Conservation (phyloP, 345 rosid genomes). For the Corchorus olitorius region DNA sequence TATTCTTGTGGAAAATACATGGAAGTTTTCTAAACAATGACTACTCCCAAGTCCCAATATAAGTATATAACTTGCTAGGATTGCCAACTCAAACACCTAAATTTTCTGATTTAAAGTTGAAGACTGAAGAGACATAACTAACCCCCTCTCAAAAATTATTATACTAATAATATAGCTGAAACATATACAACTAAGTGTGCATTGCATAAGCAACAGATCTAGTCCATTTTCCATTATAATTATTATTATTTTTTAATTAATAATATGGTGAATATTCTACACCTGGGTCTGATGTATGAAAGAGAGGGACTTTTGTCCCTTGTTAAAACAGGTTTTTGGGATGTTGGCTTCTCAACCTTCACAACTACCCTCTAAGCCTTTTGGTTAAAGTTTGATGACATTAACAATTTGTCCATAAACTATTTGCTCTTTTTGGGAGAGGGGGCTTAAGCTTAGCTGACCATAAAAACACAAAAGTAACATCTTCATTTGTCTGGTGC, state of each 20-base stretch:
- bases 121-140: background rate
- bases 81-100: constrained; percentile 25
- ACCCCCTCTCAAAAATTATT: background rate
- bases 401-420: background rate
- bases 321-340: constrained; percentile 8
- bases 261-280: constrained; percentile 34
- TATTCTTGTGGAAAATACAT: background rate
- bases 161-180: background rate
- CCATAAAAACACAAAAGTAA: constrained; percentile 10
- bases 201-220: constrained; percentile 36
- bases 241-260: background rate
- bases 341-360: constrained; percentile 18
- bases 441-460: background rate
- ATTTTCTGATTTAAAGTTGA: background rate
- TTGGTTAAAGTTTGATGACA: constrained; percentile 15
- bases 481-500: constrained; percentile 28
- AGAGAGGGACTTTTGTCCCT: constrained; percentile 12
- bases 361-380: constrained; percentile 25
- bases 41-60: background rate
- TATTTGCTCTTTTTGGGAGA: constrained; percentile 5
- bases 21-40: background rate
- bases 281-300: constrained; percentile 18
- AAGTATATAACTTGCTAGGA: background rate
- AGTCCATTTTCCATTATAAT: background rate
- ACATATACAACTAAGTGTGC: constrained; percentile 17